Evolutionary conservation across 2,329 filamentous ascomycete genomes (phyloP), one percentile per base, ranked within the genome.

Genomic region (Chrysoporthe puriensis): DNA sequence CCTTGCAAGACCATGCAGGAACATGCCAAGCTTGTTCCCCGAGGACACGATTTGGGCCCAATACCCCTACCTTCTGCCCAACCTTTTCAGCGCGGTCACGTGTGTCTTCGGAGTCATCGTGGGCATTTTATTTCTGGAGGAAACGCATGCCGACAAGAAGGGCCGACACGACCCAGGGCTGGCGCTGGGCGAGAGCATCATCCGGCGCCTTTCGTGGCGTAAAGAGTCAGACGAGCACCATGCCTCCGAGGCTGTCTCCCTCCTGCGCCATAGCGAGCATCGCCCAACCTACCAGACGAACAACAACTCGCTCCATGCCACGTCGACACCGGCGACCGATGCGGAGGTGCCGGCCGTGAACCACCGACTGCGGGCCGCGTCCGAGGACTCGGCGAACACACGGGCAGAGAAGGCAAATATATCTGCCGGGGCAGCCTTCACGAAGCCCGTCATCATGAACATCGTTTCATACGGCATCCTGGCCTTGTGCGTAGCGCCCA

Each of bases 381-480:
- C 44, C 34, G 18, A 62, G 48, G 46, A 71, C 72, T 13, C 70
- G 72, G 21, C 73, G 71, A n/a, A 70, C 82, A 56, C 77, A 81
- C 63, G 88, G 48, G 52, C 54, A 13, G 68, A 70, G 7, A 70
- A 70, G 68, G 34, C 50, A 48, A 65, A 44, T 50, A 11, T 26
- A 52, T 65, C 71, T 72, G 73, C 66, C 62, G 57, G 66, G 7
- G 58, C 86, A 74, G 90, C 90, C 9, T 97, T 98, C 77, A 97
- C 93, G 14, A 88, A 84, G 76, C 92, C 95, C 62, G 92, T 98
- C 66, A 83, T 97, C 69, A 84, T 96, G 75, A 95, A 94, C 76
- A 97, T 97, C 71, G 81, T 95, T 67, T 93, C 92, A 63, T 97
- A 96, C 76, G 95, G 94, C 57, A 93, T 98, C 73, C 84, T 98